phyloP scores from a whole-genome alignment of 108 stramenopile species.

The Schizochytrium sp. region DNA sequence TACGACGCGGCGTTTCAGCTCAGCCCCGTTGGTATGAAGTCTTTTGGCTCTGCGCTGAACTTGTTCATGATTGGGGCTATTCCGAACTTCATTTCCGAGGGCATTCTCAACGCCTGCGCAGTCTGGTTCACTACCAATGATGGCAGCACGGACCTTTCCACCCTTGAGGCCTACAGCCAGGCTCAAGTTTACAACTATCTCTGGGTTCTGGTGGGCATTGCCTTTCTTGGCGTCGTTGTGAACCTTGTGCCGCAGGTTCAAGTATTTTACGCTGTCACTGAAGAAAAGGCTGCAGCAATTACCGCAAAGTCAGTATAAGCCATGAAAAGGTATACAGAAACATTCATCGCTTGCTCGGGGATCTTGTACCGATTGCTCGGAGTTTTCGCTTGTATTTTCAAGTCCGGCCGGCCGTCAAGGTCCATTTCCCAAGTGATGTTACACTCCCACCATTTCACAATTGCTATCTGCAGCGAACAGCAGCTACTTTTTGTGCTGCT shows the following conservation, averaged over 20 bases:
- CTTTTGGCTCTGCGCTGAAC: slow-evolving; percentile 26
- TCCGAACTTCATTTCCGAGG: slow-evolving; percentile 22
- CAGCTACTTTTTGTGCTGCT: too few relatives aligned
- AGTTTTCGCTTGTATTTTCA: too few relatives aligned
- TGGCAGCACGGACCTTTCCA: slow-evolving; percentile 52
- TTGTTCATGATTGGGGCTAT: slow-evolving; percentile 27
- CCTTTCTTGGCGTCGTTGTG: slow-evolving; percentile 55
- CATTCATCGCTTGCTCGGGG: too few relatives aligned
- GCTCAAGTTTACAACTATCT: slow-evolving; percentile 66
- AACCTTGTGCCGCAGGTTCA: slow-evolving; percentile 59
- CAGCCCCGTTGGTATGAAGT: slow-evolving; percentile 10
- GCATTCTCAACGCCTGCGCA: background rate
- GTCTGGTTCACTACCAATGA: slow-evolving; percentile 54
- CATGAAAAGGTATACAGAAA: too few relatives aligned
- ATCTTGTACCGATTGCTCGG: too few relatives aligned
- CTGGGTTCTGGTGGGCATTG: slow-evolving; percentile 50
- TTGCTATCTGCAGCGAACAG: too few relatives aligned
- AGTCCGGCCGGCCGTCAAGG: too few relatives aligned
- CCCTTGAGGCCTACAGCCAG: slow-evolving; percentile 55
- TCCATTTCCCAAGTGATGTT: too few relatives aligned
- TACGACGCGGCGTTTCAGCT: slow-evolving; percentile 35
- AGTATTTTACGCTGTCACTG: slow-evolving; percentile 54
- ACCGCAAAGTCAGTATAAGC: background rate
- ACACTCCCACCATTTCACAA: too few relatives aligned
- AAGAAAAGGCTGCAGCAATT: slow-evolving; percentile 19